A percentile compares a stretch with the other conserved stretches of the same genome.
Conservation (phyloP, 352 stramenopile genomes). For the Globisporangium echinulatum region DNA sequence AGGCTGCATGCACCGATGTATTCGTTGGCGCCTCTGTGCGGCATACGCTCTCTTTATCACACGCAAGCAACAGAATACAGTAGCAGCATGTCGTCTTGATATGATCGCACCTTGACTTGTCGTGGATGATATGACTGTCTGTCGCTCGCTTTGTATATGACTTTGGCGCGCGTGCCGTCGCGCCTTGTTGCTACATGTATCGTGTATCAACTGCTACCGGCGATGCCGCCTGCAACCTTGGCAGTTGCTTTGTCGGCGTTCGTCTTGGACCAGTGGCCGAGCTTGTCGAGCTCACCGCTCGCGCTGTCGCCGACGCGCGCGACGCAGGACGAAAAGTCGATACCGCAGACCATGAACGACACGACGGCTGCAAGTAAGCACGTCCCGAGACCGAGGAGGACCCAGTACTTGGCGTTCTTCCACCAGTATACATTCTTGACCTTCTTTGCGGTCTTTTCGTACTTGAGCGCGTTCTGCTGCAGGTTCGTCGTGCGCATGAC, state of each 20-base stretch:
- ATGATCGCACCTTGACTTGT: background rate
- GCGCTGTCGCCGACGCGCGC: conserved; percentile 32
- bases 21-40: no score
- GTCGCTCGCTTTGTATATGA: background rate
- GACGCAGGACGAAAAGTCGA: conserved; percentile 60
- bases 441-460: conserved; percentile 90
- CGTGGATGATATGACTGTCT: no score
- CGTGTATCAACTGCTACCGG: no score
- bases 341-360: conserved; percentile 68
- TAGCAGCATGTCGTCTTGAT: background rate
- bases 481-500: conserved; percentile 88
- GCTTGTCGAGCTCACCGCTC: conserved; percentile 18
- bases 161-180: no score
- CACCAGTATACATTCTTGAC: conserved; percentile 90
- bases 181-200: background rate
- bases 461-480: conserved; percentile 95
- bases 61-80: background rate
- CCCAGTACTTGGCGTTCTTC: conserved; percentile 80
- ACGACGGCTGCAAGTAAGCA: conserved; percentile 53
- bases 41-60: no score
- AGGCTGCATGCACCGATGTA: no score
- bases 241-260: conserved; percentile 7
- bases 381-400: conserved; percentile 48
- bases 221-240: conserved; percentile 1
- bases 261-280: conserved; percentile 10